These are phyloP conservation scores for Aspergillus coremiiformis DNA, from an alignment of 495 filamentous ascomycete species.

Conservation along the genomic window DNA sequence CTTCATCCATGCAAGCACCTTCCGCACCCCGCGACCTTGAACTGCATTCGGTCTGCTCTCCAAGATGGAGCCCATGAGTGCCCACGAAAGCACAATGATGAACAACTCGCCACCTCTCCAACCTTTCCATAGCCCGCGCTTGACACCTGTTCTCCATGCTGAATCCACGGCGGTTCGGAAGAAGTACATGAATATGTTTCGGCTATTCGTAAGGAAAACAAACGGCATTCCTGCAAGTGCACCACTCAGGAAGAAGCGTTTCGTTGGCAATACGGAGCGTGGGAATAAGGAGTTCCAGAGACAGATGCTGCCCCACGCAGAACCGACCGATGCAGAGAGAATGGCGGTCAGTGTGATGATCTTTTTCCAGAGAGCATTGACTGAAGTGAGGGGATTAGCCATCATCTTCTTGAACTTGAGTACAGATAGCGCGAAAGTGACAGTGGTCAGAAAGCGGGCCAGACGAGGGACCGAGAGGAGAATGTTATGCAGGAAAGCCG, in stretches of 20 bases:
- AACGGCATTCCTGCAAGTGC: constrained; percentile 72
- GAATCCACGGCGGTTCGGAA: constrained; percentile 68
- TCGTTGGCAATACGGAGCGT: constrained; percentile 62
- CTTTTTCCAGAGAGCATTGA: constrained; percentile 52
- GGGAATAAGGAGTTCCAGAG: constrained; percentile 76
- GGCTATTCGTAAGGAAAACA: constrained; percentile 60
- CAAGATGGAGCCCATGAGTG: constrained; percentile 69
- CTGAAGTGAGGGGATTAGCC: constrained; percentile 53
- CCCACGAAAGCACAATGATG: constrained; percentile 70
- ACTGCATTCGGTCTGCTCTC: constrained; percentile 63
- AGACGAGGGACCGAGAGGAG: constrained; percentile 70
- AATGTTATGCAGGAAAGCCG: constrained; percentile 77
- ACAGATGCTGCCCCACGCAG: constrained; percentile 81
- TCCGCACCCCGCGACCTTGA: constrained; percentile 59
- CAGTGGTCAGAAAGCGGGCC: constrained; percentile 64
- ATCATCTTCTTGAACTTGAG: constrained; percentile 59
- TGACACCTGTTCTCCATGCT: constrained; percentile 84
- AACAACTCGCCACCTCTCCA: constrained; percentile 74
- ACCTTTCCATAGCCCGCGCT: constrained; percentile 75
- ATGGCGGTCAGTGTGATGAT: constrained; percentile 67
- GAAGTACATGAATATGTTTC: constrained; percentile 61
- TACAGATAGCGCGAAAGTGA: constrained; percentile 62
- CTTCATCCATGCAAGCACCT: constrained; percentile 63
- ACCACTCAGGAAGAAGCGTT: constrained; percentile 83
- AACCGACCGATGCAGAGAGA: constrained; percentile 68